Conservation (phyloP, 2,329 filamentous ascomycete species). For the Fusarium oligoseptatum region DNA sequence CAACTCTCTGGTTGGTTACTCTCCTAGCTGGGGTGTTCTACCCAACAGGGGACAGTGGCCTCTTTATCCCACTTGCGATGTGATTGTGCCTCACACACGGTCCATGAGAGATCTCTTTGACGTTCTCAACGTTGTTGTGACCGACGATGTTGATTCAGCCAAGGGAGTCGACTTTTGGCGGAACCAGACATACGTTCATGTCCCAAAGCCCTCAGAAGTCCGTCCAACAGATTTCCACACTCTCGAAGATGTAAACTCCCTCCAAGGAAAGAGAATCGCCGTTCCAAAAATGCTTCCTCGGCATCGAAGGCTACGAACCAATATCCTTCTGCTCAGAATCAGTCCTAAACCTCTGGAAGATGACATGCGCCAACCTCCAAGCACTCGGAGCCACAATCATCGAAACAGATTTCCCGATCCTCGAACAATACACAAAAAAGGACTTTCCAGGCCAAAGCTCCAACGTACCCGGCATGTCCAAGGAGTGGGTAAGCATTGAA, state of each 20-base stretch:
- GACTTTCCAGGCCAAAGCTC: constrained; percentile 20
- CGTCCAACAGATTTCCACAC: constrained; percentile 40
- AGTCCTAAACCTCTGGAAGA: constrained; percentile 32
- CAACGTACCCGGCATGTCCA: constrained; percentile 12
- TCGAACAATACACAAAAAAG: constrained; percentile 31
- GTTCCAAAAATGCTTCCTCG: background rate
- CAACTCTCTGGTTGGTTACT: constrained; percentile 68
- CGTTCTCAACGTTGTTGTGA: constrained; percentile 62
- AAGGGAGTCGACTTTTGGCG: constrained; percentile 63
- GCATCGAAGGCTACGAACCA: background rate
- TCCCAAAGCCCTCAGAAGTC: constrained; percentile 52
- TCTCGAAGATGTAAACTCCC: background rate
- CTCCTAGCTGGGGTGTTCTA: constrained; percentile 65
- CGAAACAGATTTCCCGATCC: constrained; percentile 48
- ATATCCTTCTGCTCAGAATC: background rate
- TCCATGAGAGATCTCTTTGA: constrained; percentile 63
- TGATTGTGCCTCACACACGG: constrained; percentile 65
- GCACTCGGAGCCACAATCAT: constrained; percentile 57
- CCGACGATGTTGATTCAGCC: constrained; percentile 53
- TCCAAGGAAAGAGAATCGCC: background rate
- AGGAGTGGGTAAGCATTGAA: constrained; percentile 21
- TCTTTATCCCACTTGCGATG: constrained; percentile 68
- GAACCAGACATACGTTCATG: constrained; percentile 59
- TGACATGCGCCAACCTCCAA: constrained; percentile 53
- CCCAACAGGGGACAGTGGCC: constrained; percentile 67